These are phyloP conservation scores for Pachyrhizus erosus DNA, from an alignment of 306 rosid genomes.

Conservation along the genomic window DNA sequence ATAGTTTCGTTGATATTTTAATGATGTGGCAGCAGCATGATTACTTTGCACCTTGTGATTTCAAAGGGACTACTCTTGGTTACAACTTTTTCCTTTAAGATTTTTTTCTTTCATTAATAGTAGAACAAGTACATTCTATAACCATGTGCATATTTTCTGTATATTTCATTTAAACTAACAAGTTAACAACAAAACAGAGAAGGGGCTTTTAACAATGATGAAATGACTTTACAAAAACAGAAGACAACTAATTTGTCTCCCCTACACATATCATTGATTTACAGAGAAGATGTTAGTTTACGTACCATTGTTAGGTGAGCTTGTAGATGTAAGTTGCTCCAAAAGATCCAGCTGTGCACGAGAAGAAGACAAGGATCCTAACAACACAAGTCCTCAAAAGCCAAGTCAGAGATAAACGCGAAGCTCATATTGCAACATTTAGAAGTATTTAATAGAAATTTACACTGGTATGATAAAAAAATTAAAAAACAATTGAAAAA, in stretches of 20 bases:
- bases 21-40: slow-evolving; percentile 6
- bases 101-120: background rate
- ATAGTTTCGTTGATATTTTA: background rate
- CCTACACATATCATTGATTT: background rate
- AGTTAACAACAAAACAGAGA: slow-evolving; percentile 29
- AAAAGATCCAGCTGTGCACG: slow-evolving; percentile 88
- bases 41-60: background rate
- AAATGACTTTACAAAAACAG: slow-evolving; percentile 25
- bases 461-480: background rate
- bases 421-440: background rate
- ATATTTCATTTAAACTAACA: slow-evolving; percentile 20
- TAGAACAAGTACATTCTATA: slow-evolving; percentile 4
- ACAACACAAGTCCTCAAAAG: slow-evolving; percentile 24
- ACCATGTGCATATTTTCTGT: background rate
- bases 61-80: background rate
- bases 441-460: background rate
- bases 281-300: background rate
- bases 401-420: background rate
- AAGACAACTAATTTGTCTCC: background rate
- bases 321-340: slow-evolving; percentile 86
- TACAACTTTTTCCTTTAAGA: background rate
- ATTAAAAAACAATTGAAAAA: background rate
- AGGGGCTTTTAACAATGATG: background rate
- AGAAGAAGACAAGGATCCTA: slow-evolving; percentile 77
- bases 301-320: slow-evolving; percentile 68